Conservation (phyloP, 306 rosid species). For the Trichosanthes truncata region DNA sequence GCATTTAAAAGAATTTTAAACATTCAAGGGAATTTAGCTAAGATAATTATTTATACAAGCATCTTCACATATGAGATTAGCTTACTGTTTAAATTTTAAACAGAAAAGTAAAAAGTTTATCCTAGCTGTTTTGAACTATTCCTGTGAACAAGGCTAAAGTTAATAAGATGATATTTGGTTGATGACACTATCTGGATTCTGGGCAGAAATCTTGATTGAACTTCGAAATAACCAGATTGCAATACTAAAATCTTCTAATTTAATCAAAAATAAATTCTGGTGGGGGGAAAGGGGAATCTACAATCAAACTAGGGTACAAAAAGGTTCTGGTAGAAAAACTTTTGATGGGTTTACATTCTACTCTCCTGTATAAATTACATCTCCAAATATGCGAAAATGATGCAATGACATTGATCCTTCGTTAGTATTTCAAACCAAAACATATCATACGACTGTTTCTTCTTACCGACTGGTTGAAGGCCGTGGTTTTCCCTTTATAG, state of each 20-base stretch:
- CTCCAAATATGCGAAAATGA: conserved; percentile 2
- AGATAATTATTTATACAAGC: no score
- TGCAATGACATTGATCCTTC: not conserved
- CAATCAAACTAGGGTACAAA: not conserved
- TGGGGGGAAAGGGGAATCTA: not conserved
- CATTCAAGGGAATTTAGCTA: no score
- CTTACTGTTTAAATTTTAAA: not conserved
- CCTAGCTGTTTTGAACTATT: no score
- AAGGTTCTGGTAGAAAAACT: not conserved
- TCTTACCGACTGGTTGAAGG: conserved; percentile 42
- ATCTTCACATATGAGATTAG: no score
- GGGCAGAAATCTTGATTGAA: not conserved
- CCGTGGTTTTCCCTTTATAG: conserved; percentile 81
- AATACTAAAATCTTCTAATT: not conserved
- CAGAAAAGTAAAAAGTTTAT: not conserved
- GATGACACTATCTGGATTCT: not conserved
- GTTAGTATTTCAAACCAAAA: not conserved
- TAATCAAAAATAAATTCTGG: not conserved
- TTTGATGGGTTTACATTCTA: not conserved
- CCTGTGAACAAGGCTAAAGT: not conserved
- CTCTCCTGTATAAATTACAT: conserved; percentile 2
- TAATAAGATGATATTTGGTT: not conserved
- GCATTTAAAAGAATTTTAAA: no score
- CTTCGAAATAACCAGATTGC: not conserved
- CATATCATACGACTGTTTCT: not conserved